These are phyloP conservation scores for Debaryomyces fabryi DNA, from an alignment of 1,139 yeast species.

Conservation along the genomic window DNA sequence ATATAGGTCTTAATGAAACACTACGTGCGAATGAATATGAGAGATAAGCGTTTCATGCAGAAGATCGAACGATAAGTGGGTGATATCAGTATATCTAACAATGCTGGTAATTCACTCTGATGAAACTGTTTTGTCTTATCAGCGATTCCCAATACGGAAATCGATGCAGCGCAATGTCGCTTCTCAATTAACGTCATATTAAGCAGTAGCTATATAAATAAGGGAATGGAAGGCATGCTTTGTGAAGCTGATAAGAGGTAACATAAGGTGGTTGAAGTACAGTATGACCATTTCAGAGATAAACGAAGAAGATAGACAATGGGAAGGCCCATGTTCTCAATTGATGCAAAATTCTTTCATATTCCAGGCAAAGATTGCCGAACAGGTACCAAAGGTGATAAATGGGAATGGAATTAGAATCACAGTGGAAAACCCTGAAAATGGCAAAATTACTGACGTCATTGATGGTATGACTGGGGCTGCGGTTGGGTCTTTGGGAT, in stretches of 20 bases:
- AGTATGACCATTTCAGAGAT: not conserved
- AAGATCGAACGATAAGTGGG: not conserved
- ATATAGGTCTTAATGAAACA: not conserved
- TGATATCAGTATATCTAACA: not conserved
- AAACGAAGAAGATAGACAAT: not conserved
- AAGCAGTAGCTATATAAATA: not conserved
- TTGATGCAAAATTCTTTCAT: constrained; percentile 19
- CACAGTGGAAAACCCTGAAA: constrained; percentile 49
- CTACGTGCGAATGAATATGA: not conserved
- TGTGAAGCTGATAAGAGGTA: not conserved
- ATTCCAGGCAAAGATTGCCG: constrained; percentile 45
- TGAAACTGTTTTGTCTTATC: not conserved
- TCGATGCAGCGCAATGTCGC: not conserved
- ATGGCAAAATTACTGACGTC: constrained; percentile 41
- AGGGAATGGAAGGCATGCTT: not conserved
- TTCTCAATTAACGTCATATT: not conserved
- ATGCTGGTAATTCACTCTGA: not conserved
- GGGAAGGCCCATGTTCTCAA: not conserved
- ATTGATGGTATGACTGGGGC: constrained; percentile 67
- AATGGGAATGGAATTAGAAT: constrained; percentile 53
- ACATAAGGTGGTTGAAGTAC: not conserved
- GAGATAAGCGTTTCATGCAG: not conserved
- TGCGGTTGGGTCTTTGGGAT: constrained; percentile 64
- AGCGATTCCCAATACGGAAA: not conserved
- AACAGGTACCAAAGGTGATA: constrained; percentile 44